Base-by-base conservation (phyloP, 1,284 basidiomycete genomes). In the Cutaneotrichosporon arboriforme region DNA sequence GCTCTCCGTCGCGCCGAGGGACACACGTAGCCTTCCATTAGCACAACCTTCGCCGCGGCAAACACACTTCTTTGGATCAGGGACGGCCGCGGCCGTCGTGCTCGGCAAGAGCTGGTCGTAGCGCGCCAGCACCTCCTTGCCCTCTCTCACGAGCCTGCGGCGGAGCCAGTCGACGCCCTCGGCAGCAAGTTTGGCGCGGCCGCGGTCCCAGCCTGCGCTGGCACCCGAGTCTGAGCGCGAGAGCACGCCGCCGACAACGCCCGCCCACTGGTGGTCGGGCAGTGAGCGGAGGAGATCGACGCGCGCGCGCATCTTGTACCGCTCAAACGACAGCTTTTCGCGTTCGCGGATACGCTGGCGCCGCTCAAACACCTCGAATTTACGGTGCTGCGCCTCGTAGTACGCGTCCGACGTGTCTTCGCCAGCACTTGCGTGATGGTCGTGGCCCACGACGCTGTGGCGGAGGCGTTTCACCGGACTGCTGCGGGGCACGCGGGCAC, bases 271-370 rank as follows among this genome's bases (percentile, higher is more conserved):
- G 9, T 52, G 36, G 5, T 47, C 55, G 2, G 67, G 61, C 57
- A 72, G 63, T 34, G 59, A 79, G 57, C 81, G 82, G 54, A 94
- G 78, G 67, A 91, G 84, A 42, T 93, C 90, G 59, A 93, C 87
- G 33, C 90, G 83, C 65, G 89, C 84, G 65, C 86, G 85, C 64
- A 96, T 83, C 72, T 91, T 92, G 76, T 91, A 89, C 59, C 91
- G 88, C 66, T 91, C 88, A 59, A 90, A 86, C 69, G 87, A 84
- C 55, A 96, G 81, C 66, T 90, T 89, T 71, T 93, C 90, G 72
- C 89, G 88, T 74, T 94, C 90, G 51, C 89, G 81, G 38, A 89
- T 77, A 3, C 89, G 83, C 67, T 87, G 84, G 12, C 88, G 81
- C 69, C 88, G 89, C 73, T 94, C 91, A 53, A 88, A 85, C 15